Evolutionary conservation across 2,329 filamentous ascomycete species (phyloP).

Genomic region (Ophiosphaerella korrae): DNA sequence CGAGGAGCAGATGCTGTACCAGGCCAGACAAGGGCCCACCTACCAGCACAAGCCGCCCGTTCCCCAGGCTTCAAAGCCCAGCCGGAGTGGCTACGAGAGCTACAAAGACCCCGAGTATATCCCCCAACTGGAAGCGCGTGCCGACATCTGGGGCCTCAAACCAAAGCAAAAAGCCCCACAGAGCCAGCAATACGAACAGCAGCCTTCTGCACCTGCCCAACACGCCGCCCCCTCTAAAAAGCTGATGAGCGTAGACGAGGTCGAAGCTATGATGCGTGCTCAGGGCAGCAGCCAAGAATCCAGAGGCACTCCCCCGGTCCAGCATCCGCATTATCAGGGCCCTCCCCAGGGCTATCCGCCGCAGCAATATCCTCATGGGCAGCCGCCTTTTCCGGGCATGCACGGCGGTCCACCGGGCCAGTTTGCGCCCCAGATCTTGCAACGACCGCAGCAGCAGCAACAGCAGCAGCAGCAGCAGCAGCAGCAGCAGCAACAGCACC

Average conservation of each 20-base stretch:
- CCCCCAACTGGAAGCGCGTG: conserved; percentile 89
- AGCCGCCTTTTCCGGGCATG: conserved; percentile 40
- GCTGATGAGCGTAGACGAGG: conserved; percentile 95
- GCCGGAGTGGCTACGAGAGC: conserved; percentile 85
- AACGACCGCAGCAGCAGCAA: conserved; percentile 51
- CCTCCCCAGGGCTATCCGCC: conserved; percentile 16
- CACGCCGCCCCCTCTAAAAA: conserved; percentile 60
- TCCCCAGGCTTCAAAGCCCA: conserved; percentile 62
- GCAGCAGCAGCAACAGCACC: conserved; percentile 41
- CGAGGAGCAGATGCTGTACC: conserved; percentile 87
- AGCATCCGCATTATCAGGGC: conserved; percentile 19
- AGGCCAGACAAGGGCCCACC: conserved; percentile 68
- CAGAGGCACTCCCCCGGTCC: conserved; percentile 34
- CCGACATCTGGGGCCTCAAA: conserved; percentile 86
- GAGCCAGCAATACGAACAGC: conserved; percentile 27
- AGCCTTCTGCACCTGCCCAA: conserved; percentile 20
- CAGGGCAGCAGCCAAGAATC: conserved; percentile 57
- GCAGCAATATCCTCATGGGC: conserved; percentile 36
- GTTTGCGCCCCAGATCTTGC: conserved; percentile 55
- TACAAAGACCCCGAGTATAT: conserved; percentile 84
- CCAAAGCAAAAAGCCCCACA: conserved; percentile 59
- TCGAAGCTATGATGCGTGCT: conserved; percentile 87
- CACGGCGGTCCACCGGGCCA: conserved; percentile 51
- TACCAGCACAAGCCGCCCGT: conserved; percentile 49
- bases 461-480: conserved; percentile 46